Evolutionary conservation across 257 asterid genomes (phyloP), one percentile per base, ranked within the genome.

Genomic region (Perilla frutescens): DNA sequence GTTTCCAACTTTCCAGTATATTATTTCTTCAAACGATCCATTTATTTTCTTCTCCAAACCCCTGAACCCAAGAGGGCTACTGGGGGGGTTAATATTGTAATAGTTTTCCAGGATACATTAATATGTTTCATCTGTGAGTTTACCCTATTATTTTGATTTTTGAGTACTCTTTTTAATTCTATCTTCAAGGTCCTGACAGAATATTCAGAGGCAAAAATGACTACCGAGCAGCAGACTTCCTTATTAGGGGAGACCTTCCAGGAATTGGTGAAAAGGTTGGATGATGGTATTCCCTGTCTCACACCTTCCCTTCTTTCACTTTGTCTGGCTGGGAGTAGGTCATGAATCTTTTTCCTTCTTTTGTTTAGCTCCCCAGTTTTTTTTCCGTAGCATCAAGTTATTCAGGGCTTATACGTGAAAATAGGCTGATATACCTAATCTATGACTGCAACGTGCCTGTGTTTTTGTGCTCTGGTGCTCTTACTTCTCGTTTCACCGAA

Each of bases 191-290:
- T 90, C 72, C 87, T 94, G 54, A 74, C 88, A 55, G 88, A 89
- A 76, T 94, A 91, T 80, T 98, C 97, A 36, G 98, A 94, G 90
- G 91, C 96, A 68, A 83, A 87, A 78, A 82, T 84, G 97, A 81
- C 91, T 41, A 76, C 13, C 12, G 96, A 91, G 70, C 85, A 87
- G 83, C 99, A 91, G 78, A 81, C 76, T 68, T 81, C 96, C 71
- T 79, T 88, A 57, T 77, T 91, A 66, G 97, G 96, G 70, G 99
- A 88, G 82, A 82, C 90, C 68, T 87, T 84, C 72, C 81, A 67
- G 73, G 98, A 85, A 72, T 79, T 94, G 98, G 92, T 76, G 82
- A 87, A 85, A 85, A 91, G 97, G 96, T 90, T 94, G 96, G 96
- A 91, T 61, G 84, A 94, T 90, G 99, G 99, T 91, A 94, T 87